Base-by-base conservation (phyloP, 2,329 filamentous ascomycete species). In the Aureobasidium lini region DNA sequence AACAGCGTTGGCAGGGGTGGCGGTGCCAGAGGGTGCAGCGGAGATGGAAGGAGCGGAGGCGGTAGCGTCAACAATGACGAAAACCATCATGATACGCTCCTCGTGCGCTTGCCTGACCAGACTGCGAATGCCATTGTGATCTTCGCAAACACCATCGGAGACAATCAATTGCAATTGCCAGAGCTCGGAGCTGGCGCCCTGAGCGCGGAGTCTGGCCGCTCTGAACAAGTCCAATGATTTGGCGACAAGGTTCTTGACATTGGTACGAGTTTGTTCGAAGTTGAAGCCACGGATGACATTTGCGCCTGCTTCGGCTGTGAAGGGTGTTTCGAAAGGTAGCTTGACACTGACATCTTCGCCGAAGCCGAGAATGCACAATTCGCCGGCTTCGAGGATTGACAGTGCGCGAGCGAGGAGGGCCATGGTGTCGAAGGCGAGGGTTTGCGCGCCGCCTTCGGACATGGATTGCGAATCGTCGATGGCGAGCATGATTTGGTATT, bases 121-220 rank as follows among this genome's bases (percentile, higher is more conserved):
- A 5, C 90, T 80, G 15, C 89, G 83, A 65, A 99, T 92, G 5
- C 84, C 81, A 16, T 91, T 89, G 71, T 97, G 93, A 49, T 92
- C 87, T 56, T 95, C 90, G 65, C 92, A 96, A 28, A 97, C 84
- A 8, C 95, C 94, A 68, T 99, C 94, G 0, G 90, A 95, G 57
- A 99, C 86, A 64, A 99, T 89, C 53, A 99, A 81, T 64, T 94
- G 87, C 9, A 99, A 79, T 73, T 99, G 95, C 95, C 94, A 99
- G 7, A 97, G 83, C 69, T 97, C 92, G 16, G 76, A 78, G 52
- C 79, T 76, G 16, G 76, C 76, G 32, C 69, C 70, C 10, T 74
- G 70, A 18, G 81, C 79, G 66, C 84, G 83, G 61, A 82, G 77
- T 46, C 91, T 80, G 0, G 92, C 93, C 18, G 85, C 81, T 13